Base-by-base conservation (phyloP, 495 filamentous ascomycete species). In the Xylaria curta region DNA sequence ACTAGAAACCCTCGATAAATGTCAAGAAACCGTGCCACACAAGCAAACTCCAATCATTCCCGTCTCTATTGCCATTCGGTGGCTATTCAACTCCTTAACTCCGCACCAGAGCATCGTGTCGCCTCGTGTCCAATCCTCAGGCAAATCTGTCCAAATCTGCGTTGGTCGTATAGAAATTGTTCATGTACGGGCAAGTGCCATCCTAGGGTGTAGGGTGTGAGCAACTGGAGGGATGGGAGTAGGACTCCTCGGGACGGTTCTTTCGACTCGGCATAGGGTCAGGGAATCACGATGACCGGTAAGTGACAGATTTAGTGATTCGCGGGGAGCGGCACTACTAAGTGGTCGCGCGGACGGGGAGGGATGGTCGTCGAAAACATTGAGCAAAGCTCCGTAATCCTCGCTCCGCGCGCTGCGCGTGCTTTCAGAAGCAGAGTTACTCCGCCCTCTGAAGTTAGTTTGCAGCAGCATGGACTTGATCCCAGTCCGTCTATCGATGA, bases 391-490 rank as follows among this genome's bases (percentile, higher is more conserved):
- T 12, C 33, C 15, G 36, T 44, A 49, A 36, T 21, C 19, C 44
- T 70, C 59, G 26, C n/a, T 6, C 2, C 44, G 68, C 4, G 36
- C 59, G 26, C n/a, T 6, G 0, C 44, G 68, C 4, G 36, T 4
- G 28, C 47, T 15, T 26, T 44, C 60, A 10, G 38, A 21, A 24
- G 31, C 21, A 19, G 59, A 31, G 28, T 40, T 24, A 17, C 68
- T 28, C 17, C 31, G 68, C 42, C 46, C 58, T 46, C 68, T 40
- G 9, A 56, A 21, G 36, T 31, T 56, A 15, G 59, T 54, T 59
- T 63, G 68, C 15, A 64, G 36, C 33, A 70, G 21, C 47, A 54
- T 64, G 24, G 68, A 70, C 47, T 70, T 63, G 59, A 64, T 64
- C 1, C 53, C 58, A 17, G 54, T 49, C 21, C 56, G 51, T 31